phyloP scores from a whole-genome alignment of 2,329 filamentous ascomycete genomes.

The Neopestalotiopsis sp. region DNA sequence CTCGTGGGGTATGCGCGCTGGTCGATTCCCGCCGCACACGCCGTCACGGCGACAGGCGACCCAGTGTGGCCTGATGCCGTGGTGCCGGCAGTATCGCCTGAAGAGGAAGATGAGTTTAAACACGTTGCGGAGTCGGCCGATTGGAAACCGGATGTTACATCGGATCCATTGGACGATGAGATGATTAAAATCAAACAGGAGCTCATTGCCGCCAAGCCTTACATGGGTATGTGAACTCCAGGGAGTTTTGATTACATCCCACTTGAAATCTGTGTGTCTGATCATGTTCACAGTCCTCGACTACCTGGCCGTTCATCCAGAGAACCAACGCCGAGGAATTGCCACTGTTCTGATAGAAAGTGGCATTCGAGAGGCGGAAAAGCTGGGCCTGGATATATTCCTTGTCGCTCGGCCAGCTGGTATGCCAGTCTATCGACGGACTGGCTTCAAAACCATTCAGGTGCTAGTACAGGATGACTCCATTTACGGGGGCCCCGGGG shows the following conservation, averaged over 20 bases:
- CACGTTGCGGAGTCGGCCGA: conserved; percentile 9
- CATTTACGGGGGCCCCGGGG: conserved; percentile 25
- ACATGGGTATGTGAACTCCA: conserved; percentile 5
- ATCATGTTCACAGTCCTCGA: conserved; percentile 27
- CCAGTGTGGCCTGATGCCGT: conserved; percentile 17
- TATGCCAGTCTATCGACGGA: conserved; percentile 28
- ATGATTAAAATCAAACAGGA: neutral
- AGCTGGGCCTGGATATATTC: conserved; percentile 32
- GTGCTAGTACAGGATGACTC: conserved; percentile 34
- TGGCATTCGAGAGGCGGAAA: conserved; percentile 30
- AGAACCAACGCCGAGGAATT: conserved; percentile 34
- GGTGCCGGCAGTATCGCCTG: conserved; percentile 6
- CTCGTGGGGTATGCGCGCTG: conserved; percentile 18
- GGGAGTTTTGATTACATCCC: neutral
- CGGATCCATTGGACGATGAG: conserved; percentile 1
- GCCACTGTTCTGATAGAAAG: conserved; percentile 30
- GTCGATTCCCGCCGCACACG: conserved; percentile 6
- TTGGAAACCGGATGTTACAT: conserved; percentile 8
- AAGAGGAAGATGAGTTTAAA: conserved; percentile 14
- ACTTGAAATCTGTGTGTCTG: neutral
- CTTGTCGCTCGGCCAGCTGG: conserved; percentile 29
- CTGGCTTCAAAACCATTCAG: conserved; percentile 31
- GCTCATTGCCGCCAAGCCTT: conserved; percentile 9
- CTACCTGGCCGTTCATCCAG: conserved; percentile 36
- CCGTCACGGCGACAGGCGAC: neutral